Evolutionary conservation across 164 flowering plant genomes (phyloP).

Genomic region (Kingdonia uniflora): DNA sequence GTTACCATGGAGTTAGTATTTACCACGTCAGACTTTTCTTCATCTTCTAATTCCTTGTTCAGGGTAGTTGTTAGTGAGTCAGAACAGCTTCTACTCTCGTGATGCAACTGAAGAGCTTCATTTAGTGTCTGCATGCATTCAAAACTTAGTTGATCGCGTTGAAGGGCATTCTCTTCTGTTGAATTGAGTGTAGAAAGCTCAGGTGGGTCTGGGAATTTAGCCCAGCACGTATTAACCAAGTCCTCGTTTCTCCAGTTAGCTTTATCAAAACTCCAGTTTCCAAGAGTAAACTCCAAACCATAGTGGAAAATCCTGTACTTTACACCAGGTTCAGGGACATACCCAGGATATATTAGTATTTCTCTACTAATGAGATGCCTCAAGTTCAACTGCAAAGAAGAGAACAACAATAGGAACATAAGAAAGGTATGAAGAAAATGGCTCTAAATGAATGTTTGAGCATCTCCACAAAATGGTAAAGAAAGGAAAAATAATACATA

Average conservation of each 20-base stretch:
- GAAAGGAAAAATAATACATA: too few species aligned
- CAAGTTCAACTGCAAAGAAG: conserved; percentile 61
- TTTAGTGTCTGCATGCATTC: conserved; percentile 72
- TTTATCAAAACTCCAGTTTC: conserved; percentile 96
- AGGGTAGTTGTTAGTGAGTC: conserved; percentile 28
- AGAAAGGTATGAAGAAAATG: too few species aligned
- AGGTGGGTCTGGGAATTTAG: conserved; percentile 91
- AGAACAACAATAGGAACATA: background rate
- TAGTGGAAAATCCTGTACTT: conserved; percentile 84
- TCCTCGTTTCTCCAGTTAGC: conserved; percentile 80
- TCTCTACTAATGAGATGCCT: conserved; percentile 55
- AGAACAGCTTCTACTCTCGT: conserved; percentile 54
- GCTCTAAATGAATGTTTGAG: too few species aligned
- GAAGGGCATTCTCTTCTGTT: conserved; percentile 27
- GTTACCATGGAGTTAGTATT: conserved; percentile 11
- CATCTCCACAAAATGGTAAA: too few species aligned
- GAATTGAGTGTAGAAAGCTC: conserved; percentile 49
- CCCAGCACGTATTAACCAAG: conserved; percentile 81
- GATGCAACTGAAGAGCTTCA: conserved; percentile 69
- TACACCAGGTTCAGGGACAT: conserved; percentile 69
- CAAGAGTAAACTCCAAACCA: conserved; percentile 67
- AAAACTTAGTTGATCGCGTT: conserved; percentile 64
- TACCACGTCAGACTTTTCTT: conserved; percentile 8
- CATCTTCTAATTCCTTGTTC: conserved; percentile 10
- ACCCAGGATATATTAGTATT: conserved; percentile 87